Percentiles rank a stretch among this genome's conserved stretches.
Evolutionary conservation across 306 rosid genomes (phyloP).

Genomic region (Lathyrus tuberosus): DNA sequence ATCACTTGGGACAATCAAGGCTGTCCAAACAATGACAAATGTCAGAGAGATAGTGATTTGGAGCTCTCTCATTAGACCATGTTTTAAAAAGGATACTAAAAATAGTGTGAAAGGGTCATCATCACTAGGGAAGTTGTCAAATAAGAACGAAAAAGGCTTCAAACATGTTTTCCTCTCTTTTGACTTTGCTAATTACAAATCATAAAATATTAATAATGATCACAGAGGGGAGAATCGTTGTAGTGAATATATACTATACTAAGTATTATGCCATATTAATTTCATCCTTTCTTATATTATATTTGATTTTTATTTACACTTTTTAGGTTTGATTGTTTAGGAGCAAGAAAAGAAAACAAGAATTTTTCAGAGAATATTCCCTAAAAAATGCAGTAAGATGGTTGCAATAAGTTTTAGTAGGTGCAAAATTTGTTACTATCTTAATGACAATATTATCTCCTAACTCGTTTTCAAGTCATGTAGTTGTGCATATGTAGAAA

Average conservation of each 20-base stretch:
- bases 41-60: conserved; percentile 54
- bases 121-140: conserved; percentile 39
- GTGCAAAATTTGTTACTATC: conserved; percentile 34
- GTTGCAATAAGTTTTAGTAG: conserved; percentile 24
- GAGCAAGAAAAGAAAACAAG: conserved; percentile 25
- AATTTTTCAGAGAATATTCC: conserved; percentile 24
- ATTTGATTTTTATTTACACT: background rate
- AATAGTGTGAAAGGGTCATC: conserved; percentile 23
- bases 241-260: too few relatives aligned
- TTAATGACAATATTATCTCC: conserved; percentile 34
- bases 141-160: conserved; percentile 52
- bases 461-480: conserved; percentile 11
- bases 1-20: conserved; percentile 52
- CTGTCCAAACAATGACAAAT: conserved; percentile 58
- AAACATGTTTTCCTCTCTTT: conserved; percentile 50
- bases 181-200: conserved; percentile 49
- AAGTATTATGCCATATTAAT: too few relatives aligned
- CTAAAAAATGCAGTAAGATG: conserved; percentile 31
- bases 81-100: conserved; percentile 34
- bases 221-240: conserved; percentile 33
- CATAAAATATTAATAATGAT: conserved; percentile 29
- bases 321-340: conserved; percentile 24
- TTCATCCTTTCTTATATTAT: too few relatives aligned
- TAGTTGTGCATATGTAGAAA: conserved; percentile 23
- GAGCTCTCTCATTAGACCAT: conserved; percentile 37